Base-by-base conservation (phyloP, 768 basidiomycete genomes). In the Lactarius sanguifluus region DNA sequence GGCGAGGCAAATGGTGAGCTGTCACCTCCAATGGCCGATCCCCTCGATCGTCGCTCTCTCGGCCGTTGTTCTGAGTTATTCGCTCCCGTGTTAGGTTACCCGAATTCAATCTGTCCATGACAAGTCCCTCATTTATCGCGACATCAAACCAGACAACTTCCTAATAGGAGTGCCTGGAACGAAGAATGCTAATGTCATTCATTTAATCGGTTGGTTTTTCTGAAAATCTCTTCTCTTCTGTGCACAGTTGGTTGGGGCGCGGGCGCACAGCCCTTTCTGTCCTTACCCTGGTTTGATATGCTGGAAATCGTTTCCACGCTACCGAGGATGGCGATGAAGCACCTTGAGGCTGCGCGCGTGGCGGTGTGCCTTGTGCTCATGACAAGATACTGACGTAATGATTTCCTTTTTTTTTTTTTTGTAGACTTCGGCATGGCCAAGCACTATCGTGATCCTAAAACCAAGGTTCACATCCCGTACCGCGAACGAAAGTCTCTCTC, bases 81-180 rank as follows among this genome's bases (percentile, higher is more conserved):
- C 68, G 57, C 43, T n/a, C 34, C 28, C 57, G 23, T 34, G 67
- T 28, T 76, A 98, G 96, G 86, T 99, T 68, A 90, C 95, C 57
- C 93, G 96, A 66, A 94, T 98, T 4, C 96, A 99, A 78, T 89
- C 94, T 13, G 92, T 99, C 69, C 96, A 99, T 77, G 96, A 98
- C 76, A 98, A 98, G 81, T 97, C 94, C 67, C 84, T 98, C 74
- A 98, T 98, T 73, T 98, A 96, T 79, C 90, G 96, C 70, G 97
- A 98, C 76, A 98, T 99, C 82, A 98, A 98, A 75, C 96, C 96
- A 41, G 96, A 99, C 79, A 98, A 98, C 79, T 99, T 99, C 79
- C 82, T 99, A 70, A 93, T 99, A 76, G 97, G 96, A 66, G 92
- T 96, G 15, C 90, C 95, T 25, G 86, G 86, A 23, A 95, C 91